Percentiles rank a stretch among this genome's conserved stretches.
phyloP scores from a whole-genome alignment of 2,329 filamentous ascomycete genomes.

The Acrocalymma vagum region DNA sequence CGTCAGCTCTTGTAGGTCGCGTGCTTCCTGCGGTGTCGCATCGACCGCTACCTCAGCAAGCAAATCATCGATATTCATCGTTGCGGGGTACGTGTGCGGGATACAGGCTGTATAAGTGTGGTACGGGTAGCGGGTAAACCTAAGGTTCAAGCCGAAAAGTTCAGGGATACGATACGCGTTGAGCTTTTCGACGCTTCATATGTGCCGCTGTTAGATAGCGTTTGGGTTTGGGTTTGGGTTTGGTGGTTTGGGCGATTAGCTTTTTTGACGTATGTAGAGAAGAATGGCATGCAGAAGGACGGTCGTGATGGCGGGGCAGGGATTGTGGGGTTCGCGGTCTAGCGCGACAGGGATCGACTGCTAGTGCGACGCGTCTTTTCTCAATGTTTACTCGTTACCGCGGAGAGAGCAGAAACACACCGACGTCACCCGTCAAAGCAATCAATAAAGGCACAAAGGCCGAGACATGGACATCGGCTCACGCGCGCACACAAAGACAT shows the following conservation, averaged over 20 bases:
- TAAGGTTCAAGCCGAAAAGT: too few species aligned
- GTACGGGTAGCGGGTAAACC: background rate
- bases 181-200: too few species aligned
- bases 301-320: conserved; percentile 9
- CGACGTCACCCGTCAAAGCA: too few species aligned
- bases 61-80: conserved; percentile 61
- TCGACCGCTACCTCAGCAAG: conserved; percentile 58
- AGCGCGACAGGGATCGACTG: conserved; percentile 19
- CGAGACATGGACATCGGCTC: too few species aligned
- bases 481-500: too few species aligned
- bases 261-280: conserved; percentile 7
- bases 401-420: conserved; percentile 8
- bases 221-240: background rate
- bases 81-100: background rate
- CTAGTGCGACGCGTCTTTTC: conserved; percentile 20
- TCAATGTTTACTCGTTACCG: conserved; percentile 2
- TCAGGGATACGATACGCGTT: too few species aligned
- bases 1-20: conserved; percentile 88
- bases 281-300: conserved; percentile 18
- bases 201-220: too few species aligned
- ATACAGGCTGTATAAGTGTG: background rate
- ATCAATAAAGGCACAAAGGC: background rate
- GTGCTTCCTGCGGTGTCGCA: conserved; percentile 64
- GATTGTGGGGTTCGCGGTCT: conserved; percentile 11
- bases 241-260: conserved; percentile 1